Conservation (phyloP, 192 early-diverging fungal species). For the Podila clonocystis region DNA sequence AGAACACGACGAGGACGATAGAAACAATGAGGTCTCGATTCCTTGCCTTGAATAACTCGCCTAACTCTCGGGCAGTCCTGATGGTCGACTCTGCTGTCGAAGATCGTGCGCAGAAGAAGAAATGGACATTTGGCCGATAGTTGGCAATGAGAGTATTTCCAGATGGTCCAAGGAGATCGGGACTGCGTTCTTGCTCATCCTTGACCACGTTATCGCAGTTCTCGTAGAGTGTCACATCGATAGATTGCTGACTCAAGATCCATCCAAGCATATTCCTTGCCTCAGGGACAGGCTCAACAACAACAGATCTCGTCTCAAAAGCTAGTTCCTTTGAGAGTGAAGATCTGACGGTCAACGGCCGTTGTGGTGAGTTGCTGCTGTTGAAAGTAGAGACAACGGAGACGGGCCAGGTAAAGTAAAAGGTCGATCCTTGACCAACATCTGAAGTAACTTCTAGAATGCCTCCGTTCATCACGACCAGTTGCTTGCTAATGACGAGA, state of each 20-base stretch:
- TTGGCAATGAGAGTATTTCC: conserved; percentile 13
- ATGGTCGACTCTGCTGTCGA: conserved; percentile 18
- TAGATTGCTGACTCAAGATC: conserved; percentile 30
- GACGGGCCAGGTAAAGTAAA: conserved; percentile 69
- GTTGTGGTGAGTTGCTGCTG: neutral
- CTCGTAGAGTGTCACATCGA: conserved; percentile 27
- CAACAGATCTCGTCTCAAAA: conserved; percentile 7
- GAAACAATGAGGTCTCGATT: conserved; percentile 38
- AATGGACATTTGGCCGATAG: conserved; percentile 36
- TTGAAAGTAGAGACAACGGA: conserved; percentile 6
- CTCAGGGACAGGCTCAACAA: conserved; percentile 18
- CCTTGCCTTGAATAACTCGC: conserved; percentile 18
- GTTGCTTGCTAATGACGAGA: conserved; percentile 77
- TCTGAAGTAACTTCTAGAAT: conserved; percentile 71
- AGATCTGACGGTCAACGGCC: neutral
- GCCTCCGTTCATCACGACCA: conserved; percentile 77
- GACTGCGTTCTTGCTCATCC: conserved; percentile 23
- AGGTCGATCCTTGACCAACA: conserved; percentile 70
- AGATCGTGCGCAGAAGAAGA: conserved; percentile 38
- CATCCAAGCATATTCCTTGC: conserved; percentile 26
- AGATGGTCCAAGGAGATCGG: conserved; percentile 17
- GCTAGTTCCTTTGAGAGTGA: conserved; percentile 44
- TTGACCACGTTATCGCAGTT: conserved; percentile 27
- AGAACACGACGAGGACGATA: conserved; percentile 46
- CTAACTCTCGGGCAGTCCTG: conserved; percentile 33